phyloP scores from a whole-genome alignment of 2,329 filamentous ascomycete genomes.

The Ceratocystis cacaofunesta region DNA sequence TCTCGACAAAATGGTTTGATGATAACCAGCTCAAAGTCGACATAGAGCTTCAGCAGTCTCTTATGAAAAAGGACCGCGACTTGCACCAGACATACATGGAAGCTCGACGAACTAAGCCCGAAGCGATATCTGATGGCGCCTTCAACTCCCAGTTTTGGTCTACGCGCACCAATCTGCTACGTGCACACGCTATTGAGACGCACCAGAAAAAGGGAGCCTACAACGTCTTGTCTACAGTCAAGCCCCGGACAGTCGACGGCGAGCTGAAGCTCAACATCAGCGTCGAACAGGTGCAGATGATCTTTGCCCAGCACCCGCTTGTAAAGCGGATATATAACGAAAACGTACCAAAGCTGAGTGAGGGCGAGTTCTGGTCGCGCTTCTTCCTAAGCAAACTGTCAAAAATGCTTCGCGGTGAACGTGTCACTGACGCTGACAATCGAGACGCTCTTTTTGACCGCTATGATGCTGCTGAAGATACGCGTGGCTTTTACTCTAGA shows the following conservation, averaged over 20 bases:
- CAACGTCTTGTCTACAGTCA: slow-evolving; percentile 84
- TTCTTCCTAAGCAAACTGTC: slow-evolving; percentile 87
- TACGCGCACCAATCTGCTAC: slow-evolving; percentile 67
- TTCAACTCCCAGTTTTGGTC: slow-evolving; percentile 95
- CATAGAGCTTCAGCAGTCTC: slow-evolving; percentile 69
- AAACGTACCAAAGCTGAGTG: slow-evolving; percentile 66
- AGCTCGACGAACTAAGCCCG: slow-evolving; percentile 66
- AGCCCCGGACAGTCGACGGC: slow-evolving; percentile 60
- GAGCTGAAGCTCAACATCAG: slow-evolving; percentile 70
- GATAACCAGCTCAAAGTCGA: slow-evolving; percentile 65
- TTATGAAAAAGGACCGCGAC: slow-evolving; percentile 64
- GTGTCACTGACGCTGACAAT: slow-evolving; percentile 61
- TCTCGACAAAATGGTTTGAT: slow-evolving; percentile 56
- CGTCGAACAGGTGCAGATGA: slow-evolving; percentile 81
- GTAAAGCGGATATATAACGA: slow-evolving; percentile 87
- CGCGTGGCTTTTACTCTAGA: slow-evolving; percentile 35
- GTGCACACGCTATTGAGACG: slow-evolving; percentile 78
- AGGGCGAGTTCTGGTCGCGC: slow-evolving; percentile 77
- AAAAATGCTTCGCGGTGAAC: slow-evolving; percentile 83
- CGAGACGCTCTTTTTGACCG: slow-evolving; percentile 71
- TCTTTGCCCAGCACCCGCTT: slow-evolving; percentile 84
- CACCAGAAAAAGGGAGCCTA: slow-evolving; percentile 79
- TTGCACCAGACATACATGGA: slow-evolving; percentile 80
- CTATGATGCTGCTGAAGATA: slow-evolving; percentile 63
- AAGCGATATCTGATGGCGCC: slow-evolving; percentile 61